These are phyloP conservation scores for Fusarium metavorans DNA, from an alignment of 2,329 filamentous ascomycete species.

Conservation along the genomic window DNA sequence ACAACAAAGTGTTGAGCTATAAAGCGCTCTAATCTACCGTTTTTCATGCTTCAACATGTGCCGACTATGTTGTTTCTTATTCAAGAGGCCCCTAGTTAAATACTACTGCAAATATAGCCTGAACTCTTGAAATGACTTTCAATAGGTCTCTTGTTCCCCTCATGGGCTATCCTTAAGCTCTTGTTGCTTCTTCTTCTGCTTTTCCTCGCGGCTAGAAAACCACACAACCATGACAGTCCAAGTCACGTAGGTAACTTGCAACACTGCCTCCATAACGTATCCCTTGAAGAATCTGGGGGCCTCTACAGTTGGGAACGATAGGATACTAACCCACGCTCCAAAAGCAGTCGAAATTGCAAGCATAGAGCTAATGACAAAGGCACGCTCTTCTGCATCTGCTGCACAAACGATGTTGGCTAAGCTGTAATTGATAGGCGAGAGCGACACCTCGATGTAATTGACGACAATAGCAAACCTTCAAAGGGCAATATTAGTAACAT, in stretches of 20 bases:
- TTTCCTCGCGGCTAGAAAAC: conserved; percentile 3
- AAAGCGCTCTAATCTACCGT: no score
- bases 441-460: conserved; percentile 2
- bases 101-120: background rate
- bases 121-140: background rate
- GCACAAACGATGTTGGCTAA: conserved; percentile 3
- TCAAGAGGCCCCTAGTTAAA: background rate
- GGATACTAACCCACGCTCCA: conserved; percentile 51
- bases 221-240: conserved; percentile 21
- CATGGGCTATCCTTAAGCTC: background rate
- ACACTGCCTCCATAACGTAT: conserved; percentile 35
- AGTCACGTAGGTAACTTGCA: conserved; percentile 19
- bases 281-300: conserved; percentile 46
- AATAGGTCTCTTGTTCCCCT: no score
- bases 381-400: conserved; percentile 3
- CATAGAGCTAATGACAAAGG: conserved; percentile 47
- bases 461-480: background rate
- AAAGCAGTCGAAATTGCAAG: conserved; percentile 53
- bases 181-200: background rate
- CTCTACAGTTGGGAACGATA: conserved; percentile 47
- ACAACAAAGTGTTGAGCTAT: no score
- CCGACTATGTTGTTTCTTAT: background rate
- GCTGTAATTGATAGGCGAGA: conserved; percentile 8
- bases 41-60: no score
- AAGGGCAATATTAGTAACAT: background rate